A percentile compares a stretch with the other conserved stretches of the same genome.
phyloP scores from a whole-genome alignment of 148 eudicot genomes.

The Rhododendron griersonianum region DNA sequence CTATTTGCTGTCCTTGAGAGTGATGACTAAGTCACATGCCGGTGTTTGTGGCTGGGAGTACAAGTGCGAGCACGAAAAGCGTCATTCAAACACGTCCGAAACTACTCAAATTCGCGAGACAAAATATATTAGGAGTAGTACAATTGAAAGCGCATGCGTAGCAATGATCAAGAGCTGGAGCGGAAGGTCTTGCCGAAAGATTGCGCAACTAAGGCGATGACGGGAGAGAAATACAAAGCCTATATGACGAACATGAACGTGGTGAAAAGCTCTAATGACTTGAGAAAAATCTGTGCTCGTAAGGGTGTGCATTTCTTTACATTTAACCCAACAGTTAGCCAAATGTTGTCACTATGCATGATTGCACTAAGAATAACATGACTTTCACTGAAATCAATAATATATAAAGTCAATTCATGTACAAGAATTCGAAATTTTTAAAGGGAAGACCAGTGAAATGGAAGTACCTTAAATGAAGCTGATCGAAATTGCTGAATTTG shows the following conservation, averaged over 20 bases:
- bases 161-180: too few species aligned
- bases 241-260: too few species aligned
- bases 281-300: neutral
- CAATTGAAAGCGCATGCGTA: too few species aligned
- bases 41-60: too few species aligned
- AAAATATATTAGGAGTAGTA: too few species aligned
- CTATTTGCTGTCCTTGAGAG: neutral
- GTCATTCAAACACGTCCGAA: too few species aligned
- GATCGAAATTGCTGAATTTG: neutral
- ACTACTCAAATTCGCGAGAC: too few species aligned
- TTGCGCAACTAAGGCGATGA: neutral
- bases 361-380: neutral
- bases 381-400: neutral
- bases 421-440: neutral
- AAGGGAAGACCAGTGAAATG: neutral
- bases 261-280: too few species aligned
- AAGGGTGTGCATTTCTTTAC: neutral
- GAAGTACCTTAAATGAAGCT: conserved; percentile 5
- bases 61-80: too few species aligned
- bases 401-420: neutral
- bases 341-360: neutral
- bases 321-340: neutral
- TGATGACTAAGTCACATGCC: neutral
- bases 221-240: neutral
- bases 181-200: neutral